Evolutionary conservation across 202 grass and related monocot species (phyloP).

Genomic region (Eragrostis tef): DNA sequence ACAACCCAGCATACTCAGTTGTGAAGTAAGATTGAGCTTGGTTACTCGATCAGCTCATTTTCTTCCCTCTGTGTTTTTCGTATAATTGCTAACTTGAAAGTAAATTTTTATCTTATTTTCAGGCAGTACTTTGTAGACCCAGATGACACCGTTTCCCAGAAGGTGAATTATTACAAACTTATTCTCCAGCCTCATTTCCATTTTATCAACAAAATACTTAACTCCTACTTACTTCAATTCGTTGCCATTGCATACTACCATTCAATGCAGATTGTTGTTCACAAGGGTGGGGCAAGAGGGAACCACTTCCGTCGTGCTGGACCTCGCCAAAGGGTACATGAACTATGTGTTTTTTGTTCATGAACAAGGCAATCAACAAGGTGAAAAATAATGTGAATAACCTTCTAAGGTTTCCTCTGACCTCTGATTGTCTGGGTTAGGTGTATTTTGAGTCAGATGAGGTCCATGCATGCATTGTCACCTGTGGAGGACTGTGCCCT

Average conservation of each 20-base stretch:
- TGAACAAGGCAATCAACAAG: background rate
- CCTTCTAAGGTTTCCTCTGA: constrained; percentile 29
- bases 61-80: background rate
- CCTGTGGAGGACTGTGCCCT: constrained; percentile 90
- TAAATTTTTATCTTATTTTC: constrained; percentile 4
- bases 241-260: background rate
- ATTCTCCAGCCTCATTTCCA: background rate
- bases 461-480: constrained; percentile 89
- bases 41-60: background rate
- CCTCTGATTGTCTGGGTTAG: constrained; percentile 38
- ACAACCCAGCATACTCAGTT: constrained; percentile 92
- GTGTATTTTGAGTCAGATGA: constrained; percentile 86
- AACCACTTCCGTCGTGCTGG: constrained; percentile 84
- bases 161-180: constrained; percentile 55
- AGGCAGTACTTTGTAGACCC: constrained; percentile 88
- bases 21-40: constrained; percentile 62
- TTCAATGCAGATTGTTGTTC: constrained; percentile 67
- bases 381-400: background rate
- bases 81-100: background rate
- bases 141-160: constrained; percentile 84
- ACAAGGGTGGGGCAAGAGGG: constrained; percentile 69
- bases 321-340: constrained; percentile 72
- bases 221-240: background rate
- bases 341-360: background rate
- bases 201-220: background rate